phyloP scores from a whole-genome alignment of 2,329 filamentous ascomycete species.

The Diaporthe aspalathi region DNA sequence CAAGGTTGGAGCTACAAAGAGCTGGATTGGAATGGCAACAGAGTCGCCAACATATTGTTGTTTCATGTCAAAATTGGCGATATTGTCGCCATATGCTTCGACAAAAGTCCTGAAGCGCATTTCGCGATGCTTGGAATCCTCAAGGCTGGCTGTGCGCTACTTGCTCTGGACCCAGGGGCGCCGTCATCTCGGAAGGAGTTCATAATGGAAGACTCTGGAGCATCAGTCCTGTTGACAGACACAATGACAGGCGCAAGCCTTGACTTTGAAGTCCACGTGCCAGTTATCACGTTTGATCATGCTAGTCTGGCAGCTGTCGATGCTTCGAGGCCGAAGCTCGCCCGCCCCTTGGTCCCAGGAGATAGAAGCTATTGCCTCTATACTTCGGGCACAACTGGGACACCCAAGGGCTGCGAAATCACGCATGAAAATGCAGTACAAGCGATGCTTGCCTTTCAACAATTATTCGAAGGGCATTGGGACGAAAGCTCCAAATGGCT shows the following conservation, averaged over 20 bases:
- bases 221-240: conserved; percentile 71
- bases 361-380: conserved; percentile 86
- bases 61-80: conserved; percentile 63
- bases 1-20: conserved; percentile 79
- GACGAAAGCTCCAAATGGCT: conserved; percentile 80
- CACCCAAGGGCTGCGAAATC: conserved; percentile 87
- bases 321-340: conserved; percentile 42
- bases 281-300: conserved; percentile 50
- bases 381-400: conserved; percentile 88
- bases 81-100: conserved; percentile 82
- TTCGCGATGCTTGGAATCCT: conserved; percentile 85
- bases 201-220: conserved; percentile 79
- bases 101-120: conserved; percentile 87
- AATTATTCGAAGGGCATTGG: conserved; percentile 82
- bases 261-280: conserved; percentile 49
- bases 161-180: conserved; percentile 82
- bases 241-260: conserved; percentile 41
- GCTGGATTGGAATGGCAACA: conserved; percentile 77
- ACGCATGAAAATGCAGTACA: conserved; percentile 91
- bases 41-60: conserved; percentile 74
- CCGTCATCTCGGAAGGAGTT: conserved; percentile 80
- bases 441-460: conserved; percentile 87
- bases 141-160: conserved; percentile 84
- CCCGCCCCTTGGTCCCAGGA: conserved; percentile 55
- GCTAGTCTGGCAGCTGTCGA: conserved; percentile 43